Percentiles rank a stretch among this genome's conserved stretches.
Conservation (phyloP, 441 rosid species). For the Isatis lusitanica region DNA sequence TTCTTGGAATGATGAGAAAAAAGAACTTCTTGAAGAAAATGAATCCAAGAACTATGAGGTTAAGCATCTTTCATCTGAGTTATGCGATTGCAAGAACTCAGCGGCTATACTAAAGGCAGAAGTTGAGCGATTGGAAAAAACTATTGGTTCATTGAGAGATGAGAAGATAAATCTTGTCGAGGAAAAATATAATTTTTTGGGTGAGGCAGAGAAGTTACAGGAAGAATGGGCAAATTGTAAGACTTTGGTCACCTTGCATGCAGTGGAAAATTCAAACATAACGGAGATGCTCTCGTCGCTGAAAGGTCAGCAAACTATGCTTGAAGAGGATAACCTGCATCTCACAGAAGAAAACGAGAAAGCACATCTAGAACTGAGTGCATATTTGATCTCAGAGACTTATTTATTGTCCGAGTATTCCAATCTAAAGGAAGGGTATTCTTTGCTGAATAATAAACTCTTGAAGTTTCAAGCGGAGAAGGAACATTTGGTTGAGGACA, state of each 20-base stretch:
- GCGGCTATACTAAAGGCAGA: constrained; percentile 50
- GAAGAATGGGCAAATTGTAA: constrained; percentile 63
- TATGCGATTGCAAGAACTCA: constrained; percentile 48
- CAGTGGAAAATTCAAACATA: constrained; percentile 49
- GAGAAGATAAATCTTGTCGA: constrained; percentile 53
- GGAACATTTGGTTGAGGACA: constrained; percentile 45
- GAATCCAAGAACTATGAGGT: constrained; percentile 46
- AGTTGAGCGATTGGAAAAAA: constrained; percentile 51
- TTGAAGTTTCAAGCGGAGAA: constrained; percentile 57
- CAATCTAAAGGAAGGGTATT: constrained; percentile 43
- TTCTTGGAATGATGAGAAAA: constrained; percentile 55
- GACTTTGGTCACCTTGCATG: constrained; percentile 54
- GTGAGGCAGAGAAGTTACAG: constrained; percentile 58
- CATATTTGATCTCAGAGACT: constrained; percentile 43
- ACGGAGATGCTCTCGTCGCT: constrained; percentile 47
- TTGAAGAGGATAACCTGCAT: constrained; percentile 60
- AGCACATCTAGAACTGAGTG: constrained; percentile 42
- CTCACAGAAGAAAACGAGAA: constrained; percentile 48
- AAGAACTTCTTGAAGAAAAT: constrained; percentile 54
- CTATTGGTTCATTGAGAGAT: constrained; percentile 51
- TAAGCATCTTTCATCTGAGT: constrained; percentile 59
- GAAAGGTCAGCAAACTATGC: constrained; percentile 49
- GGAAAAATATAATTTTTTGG: constrained; percentile 43
- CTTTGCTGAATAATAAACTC: constrained; percentile 45
- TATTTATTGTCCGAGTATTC: constrained; percentile 49